These are phyloP conservation scores for Xylaria sp. DNA, from an alignment of 2,329 filamentous ascomycete genomes.

Conservation along the genomic window DNA sequence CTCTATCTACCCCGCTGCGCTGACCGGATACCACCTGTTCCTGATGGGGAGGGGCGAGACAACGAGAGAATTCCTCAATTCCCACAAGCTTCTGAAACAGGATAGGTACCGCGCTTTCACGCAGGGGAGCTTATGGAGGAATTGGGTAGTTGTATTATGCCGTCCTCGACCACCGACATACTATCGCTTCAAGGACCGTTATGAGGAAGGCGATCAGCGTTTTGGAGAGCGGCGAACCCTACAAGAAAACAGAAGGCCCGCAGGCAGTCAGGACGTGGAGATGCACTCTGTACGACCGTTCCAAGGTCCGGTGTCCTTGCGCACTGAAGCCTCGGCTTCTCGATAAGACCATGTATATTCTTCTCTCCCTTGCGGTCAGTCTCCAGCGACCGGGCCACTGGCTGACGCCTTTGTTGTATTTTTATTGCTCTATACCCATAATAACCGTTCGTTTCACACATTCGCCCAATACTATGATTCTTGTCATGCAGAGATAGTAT, in stretches of 20 bases:
- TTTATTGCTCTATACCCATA: constrained; percentile 37
- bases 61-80: constrained; percentile 94
- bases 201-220: constrained; percentile 85
- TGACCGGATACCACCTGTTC: constrained; percentile 91
- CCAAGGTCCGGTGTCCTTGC: constrained; percentile 64
- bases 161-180: constrained; percentile 90
- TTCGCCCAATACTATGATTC: constrained; percentile 10
- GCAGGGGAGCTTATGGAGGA: constrained; percentile 78
- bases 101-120: constrained; percentile 93
- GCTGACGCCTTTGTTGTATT: constrained; percentile 19
- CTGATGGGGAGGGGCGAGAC: constrained; percentile 92
- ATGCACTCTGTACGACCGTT: constrained; percentile 75
- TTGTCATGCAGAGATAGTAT: constrained; percentile 15
- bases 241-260: constrained; percentile 62
- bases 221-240: constrained; percentile 71
- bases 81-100: constrained; percentile 91
- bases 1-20: constrained; percentile 81
- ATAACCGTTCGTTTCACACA: constrained; percentile 32
- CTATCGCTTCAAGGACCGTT: constrained; percentile 82
- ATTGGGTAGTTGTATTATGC: constrained; percentile 83
- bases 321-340: constrained; percentile 38
- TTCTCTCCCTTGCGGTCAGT: constrained; percentile 13
- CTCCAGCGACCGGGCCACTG: constrained; percentile 4
- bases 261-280: constrained; percentile 70
- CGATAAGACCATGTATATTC: constrained; percentile 29